These are phyloP conservation scores for Marasmius sp. DNA, from an alignment of 1,284 basidiomycete species.

Conservation along the genomic window DNA sequence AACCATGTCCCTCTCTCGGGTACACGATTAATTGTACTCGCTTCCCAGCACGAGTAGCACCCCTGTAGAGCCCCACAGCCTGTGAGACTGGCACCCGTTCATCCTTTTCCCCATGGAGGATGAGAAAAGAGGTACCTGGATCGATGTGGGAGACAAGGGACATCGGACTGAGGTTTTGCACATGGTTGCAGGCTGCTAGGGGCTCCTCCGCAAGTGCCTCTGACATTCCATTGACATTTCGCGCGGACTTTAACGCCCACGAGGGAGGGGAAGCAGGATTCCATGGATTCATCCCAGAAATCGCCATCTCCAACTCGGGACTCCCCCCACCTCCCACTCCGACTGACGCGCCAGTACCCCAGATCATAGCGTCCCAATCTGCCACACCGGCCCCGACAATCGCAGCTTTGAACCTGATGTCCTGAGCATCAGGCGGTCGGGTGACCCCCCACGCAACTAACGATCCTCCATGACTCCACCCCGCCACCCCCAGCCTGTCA, in stretches of 20 bases:
- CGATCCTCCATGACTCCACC: slow-evolving; percentile 19
- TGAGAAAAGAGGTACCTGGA: slow-evolving; percentile 11
- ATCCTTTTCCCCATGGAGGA: slow-evolving; percentile 16
- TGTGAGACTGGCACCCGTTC: slow-evolving; percentile 16
- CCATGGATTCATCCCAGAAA: neutral
- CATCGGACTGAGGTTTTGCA: slow-evolving; percentile 10
- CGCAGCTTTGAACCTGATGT: slow-evolving; percentile 10
- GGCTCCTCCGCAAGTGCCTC: neutral
- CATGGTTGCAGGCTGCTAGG: slow-evolving; percentile 9
- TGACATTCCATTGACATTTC: too few relatives aligned
- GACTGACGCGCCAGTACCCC: too few relatives aligned
- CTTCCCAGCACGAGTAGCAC: slow-evolving; percentile 16
- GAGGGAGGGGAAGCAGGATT: too few relatives aligned
- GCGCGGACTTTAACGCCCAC: too few relatives aligned
- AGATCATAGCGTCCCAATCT: neutral
- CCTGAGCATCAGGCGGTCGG: slow-evolving; percentile 2
- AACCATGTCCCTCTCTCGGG: slow-evolving; percentile 13
- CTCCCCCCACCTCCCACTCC: too few relatives aligned
- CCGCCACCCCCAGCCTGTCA: slow-evolving; percentile 15
- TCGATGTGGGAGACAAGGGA: slow-evolving; percentile 15
- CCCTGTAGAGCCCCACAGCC: slow-evolving; percentile 16
- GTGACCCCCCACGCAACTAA: slow-evolving; percentile 14
- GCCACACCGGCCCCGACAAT: slow-evolving; percentile 1
- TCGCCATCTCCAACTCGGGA: slow-evolving; percentile 1
- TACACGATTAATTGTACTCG: slow-evolving; percentile 16